phyloP scores from a whole-genome alignment of 2,329 filamentous ascomycete genomes.

The Chalara sp. region DNA sequence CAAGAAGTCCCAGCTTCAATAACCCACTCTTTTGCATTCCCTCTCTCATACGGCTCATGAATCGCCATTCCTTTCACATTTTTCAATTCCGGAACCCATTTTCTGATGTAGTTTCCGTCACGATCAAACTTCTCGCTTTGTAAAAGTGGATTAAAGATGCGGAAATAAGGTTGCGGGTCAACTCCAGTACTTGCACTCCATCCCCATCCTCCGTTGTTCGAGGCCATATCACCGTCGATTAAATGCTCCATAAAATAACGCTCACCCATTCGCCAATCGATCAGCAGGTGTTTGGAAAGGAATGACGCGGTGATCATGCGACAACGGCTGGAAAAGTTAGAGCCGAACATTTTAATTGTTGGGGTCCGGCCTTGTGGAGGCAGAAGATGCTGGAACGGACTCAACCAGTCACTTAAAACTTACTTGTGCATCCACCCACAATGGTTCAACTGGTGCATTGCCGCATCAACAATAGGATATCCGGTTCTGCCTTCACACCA shows the following conservation, averaged over 20 bases:
- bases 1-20: too few species aligned
- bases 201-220: conserved; percentile 29
- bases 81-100: conserved; percentile 73
- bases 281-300: conserved; percentile 68
- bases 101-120: conserved; percentile 71
- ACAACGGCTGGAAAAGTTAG: conserved; percentile 39
- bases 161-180: conserved; percentile 84
- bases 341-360: too few species aligned
- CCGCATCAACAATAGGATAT: conserved; percentile 78
- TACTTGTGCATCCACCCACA: conserved; percentile 74
- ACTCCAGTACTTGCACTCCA: conserved; percentile 62
- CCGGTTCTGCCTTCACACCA: conserved; percentile 74
- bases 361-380: too few species aligned
- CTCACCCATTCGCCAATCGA: conserved; percentile 82
- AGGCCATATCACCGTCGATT: conserved; percentile 29
- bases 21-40: conserved; percentile 39
- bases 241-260: conserved; percentile 72
- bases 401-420: too few species aligned
- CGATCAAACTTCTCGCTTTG: conserved; percentile 85
- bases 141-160: conserved; percentile 79
- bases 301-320: conserved; percentile 83
- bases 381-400: too few species aligned
- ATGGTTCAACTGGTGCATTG: conserved; percentile 69
- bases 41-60: conserved; percentile 74
- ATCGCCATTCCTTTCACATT: conserved; percentile 60